phyloP scores from a whole-genome alignment of 768 basidiomycete species.

The Crucibulum laeve region DNA sequence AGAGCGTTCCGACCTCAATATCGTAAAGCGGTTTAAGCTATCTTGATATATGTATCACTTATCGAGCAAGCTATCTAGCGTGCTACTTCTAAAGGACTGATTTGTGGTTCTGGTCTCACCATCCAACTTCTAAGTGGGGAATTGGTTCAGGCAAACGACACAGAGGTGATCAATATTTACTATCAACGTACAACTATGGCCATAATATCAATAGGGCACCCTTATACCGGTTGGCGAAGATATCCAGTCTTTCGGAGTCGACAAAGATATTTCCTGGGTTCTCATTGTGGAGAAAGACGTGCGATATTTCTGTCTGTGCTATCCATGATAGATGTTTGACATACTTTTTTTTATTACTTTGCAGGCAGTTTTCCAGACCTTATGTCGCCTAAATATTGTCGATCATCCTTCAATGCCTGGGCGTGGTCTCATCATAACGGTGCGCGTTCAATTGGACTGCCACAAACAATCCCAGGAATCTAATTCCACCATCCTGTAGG shows the following conservation, averaged over 20 bases:
- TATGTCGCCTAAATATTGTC: constrained; percentile 57
- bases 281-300: constrained; percentile 95
- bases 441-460: constrained; percentile 18
- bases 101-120: constrained; percentile 62
- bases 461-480: background rate
- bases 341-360: constrained; percentile 1
- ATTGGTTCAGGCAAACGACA: constrained; percentile 42
- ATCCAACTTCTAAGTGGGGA: constrained; percentile 60
- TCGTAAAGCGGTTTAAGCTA: constrained; percentile 43
- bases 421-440: constrained; percentile 75
- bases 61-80: constrained; percentile 43
- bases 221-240: constrained; percentile 78
- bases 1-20: constrained; percentile 71
- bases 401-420: constrained; percentile 48
- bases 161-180: constrained; percentile 41
- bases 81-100: constrained; percentile 85
- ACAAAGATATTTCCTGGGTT: constrained; percentile 65
- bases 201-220: constrained; percentile 43
- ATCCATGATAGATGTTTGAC: background rate
- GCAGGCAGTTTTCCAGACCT: constrained; percentile 92
- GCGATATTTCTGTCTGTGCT: constrained; percentile 8
- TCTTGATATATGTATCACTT: background rate
- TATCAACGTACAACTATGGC: background rate
- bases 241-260: constrained; percentile 56
- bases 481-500: constrained; percentile 39